Evolutionary conservation across 129 eudicot genomes (phyloP).

Genomic region (Helianthus tuberosus): DNA sequence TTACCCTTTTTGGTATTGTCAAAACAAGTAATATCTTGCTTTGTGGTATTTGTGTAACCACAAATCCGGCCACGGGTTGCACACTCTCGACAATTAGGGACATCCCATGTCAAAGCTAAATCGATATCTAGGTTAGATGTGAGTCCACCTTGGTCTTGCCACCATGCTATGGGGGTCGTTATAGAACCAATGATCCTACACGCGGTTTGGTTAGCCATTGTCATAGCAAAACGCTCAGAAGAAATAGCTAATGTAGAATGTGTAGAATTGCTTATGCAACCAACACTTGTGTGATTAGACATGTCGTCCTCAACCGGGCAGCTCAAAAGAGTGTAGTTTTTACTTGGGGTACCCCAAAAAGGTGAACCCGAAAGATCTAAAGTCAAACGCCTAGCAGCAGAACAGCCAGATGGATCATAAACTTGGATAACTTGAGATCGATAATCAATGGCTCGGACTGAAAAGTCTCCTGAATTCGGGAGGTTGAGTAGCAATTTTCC

Average conservation of each 20-base stretch:
- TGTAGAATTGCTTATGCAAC: constrained; percentile 77
- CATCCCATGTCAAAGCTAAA: constrained; percentile 57
- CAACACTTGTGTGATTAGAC: constrained; percentile 39
- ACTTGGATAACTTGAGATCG: constrained; percentile 48
- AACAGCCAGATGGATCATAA: constrained; percentile 54
- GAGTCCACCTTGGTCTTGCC: constrained; percentile 27
- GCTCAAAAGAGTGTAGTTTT: constrained; percentile 57
- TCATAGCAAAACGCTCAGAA: constrained; percentile 30
- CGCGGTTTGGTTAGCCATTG: constrained; percentile 23
- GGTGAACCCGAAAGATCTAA: constrained; percentile 59
- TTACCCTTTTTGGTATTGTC: constrained; percentile 44
- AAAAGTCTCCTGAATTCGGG: constrained; percentile 55
- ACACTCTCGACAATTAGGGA: constrained; percentile 60
- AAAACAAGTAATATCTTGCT: constrained; percentile 40
- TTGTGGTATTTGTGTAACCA: constrained; percentile 43
- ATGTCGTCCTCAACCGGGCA: constrained; percentile 43
- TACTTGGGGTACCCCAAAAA: constrained; percentile 27
- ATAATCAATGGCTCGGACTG: constrained; percentile 51
- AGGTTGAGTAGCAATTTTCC: constrained; percentile 34
- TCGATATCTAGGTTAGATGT: constrained; percentile 44
- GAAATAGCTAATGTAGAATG: constrained; percentile 50
- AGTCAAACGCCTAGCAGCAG: constrained; percentile 38
- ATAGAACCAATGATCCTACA: constrained; percentile 34
- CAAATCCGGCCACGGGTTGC: constrained; percentile 53
- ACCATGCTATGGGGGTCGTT: constrained; percentile 42